A percentile compares a stretch with the other conserved stretches of the same genome.
Conservation (phyloP, 352 stramenopile species). For the Phytopythium delawarense region DNA sequence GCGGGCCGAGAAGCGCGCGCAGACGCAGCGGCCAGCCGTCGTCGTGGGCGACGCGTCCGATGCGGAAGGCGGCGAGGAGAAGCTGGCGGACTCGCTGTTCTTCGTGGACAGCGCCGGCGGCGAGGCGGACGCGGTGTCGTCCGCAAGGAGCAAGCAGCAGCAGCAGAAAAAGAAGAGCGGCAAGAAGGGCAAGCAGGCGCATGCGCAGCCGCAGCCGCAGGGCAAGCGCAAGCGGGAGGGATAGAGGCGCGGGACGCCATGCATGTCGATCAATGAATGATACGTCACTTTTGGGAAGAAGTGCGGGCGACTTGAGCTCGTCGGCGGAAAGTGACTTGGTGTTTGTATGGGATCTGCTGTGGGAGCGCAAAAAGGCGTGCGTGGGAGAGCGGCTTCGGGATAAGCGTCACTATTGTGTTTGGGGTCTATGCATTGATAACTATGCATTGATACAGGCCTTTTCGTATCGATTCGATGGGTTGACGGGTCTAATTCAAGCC, state of each 20-base stretch:
- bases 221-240: slow-evolving; percentile 2
- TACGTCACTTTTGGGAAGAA: background rate
- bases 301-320: background rate
- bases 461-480: too few relatives aligned
- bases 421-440: too few relatives aligned
- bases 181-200: background rate
- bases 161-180: background rate
- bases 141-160: background rate
- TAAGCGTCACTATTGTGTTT: background rate
- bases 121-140: slow-evolving; percentile 8
- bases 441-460: background rate
- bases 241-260: background rate
- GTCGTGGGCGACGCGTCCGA: background rate
- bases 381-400: background rate
- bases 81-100: slow-evolving; percentile 30
- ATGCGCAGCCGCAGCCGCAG: background rate
- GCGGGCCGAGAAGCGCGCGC: slow-evolving; percentile 16
- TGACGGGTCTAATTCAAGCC: background rate
- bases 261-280: background rate
- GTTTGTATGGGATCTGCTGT: background rate
- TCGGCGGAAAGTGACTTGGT: background rate
- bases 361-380: background rate
- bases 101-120: slow-evolving; percentile 57
- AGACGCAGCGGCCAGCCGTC: slow-evolving; percentile 2
- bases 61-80: background rate